Base-by-base conservation (phyloP, 345 rosid species). In the Eucalyptus tenuipes region DNA sequence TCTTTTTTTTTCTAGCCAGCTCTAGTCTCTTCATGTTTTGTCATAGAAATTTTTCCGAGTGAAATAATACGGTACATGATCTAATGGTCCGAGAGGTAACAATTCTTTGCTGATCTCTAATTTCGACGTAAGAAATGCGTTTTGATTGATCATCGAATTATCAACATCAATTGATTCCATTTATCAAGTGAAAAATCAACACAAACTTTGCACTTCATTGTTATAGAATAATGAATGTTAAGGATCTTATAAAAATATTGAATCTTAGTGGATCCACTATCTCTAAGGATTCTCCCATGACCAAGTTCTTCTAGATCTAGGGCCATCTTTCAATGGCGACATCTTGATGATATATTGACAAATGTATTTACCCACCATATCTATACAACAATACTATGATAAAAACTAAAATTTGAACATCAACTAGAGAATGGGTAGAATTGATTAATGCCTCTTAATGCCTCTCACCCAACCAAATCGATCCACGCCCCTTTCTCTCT, bases 361-460 rank as follows among this genome's bases (percentile, higher is more conserved):
- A 1, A 5, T 12, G 10, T 5, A 10, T 68, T 9, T 33, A 4
- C 25, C 13, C 4, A 68, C 10, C 0, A 17, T 17, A 2, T 3
- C 2, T 31, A 1, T 16, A 16, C 0, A 13, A 7, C 10, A 25
- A 1, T 0, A 59, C 31, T 5, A 55, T 2, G 0, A 4, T 7
- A n/a, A 61, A 61, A 61, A 13, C 0, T 13, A 4, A n/a, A 64
- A 64, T 14, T 29, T 7, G 2, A 8, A 61, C 33, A 61, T 61
- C 5, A 27, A 27, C 5, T 61, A 0, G 8, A 29, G 16, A 55
- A 4, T 55, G 2, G 29, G 3, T 55, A 2, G 61, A 22, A 24
- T 55, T 0, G 1, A 24, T 24, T 3, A 0, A 24, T 24, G 61
- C 61, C 29, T 55, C 0, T 24, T 3, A 0, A 24, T 24, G 61